Percentiles rank a stretch among this genome's conserved stretches.
These are phyloP conservation scores for Ogataea pilisensis DNA, from an alignment of 805 yeast species.

Conservation along the genomic window DNA sequence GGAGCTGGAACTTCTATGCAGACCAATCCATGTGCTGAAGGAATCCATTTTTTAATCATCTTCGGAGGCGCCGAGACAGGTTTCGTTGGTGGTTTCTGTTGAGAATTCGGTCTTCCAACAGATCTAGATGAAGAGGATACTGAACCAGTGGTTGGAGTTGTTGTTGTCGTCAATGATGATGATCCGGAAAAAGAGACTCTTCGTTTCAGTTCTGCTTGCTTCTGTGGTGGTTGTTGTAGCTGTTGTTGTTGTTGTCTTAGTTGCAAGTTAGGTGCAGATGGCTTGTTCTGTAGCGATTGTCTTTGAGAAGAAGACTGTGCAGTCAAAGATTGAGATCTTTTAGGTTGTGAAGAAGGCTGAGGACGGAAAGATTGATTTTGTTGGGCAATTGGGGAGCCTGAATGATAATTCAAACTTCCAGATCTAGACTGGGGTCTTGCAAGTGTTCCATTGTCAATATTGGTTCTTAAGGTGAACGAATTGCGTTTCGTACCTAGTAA, in stretches of 20 bases:
- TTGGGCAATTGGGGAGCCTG: slow-evolving; percentile 15
- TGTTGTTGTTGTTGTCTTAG: slow-evolving; percentile 3
- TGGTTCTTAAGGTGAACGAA: slow-evolving; percentile 17
- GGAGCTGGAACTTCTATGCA: slow-evolving; percentile 62
- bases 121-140: slow-evolving; percentile 3
- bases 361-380: slow-evolving; percentile 2
- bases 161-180: slow-evolving; percentile 2
- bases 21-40: slow-evolving; percentile 68
- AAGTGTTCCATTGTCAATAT: slow-evolving; percentile 13
- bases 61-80: slow-evolving; percentile 25
- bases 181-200: slow-evolving; percentile 20
- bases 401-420: slow-evolving; percentile 12
- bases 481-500: slow-evolving; percentile 20
- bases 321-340: slow-evolving; percentile 21
- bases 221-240: background rate
- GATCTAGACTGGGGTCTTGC: slow-evolving; percentile 16
- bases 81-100: slow-evolving; percentile 1
- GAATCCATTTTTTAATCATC: slow-evolving; percentile 65
- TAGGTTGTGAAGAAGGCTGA: slow-evolving; percentile 3
- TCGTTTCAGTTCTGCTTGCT: slow-evolving; percentile 13
- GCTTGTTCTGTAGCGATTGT: slow-evolving; percentile 4
- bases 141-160: background rate
- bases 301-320: slow-evolving; percentile 3
- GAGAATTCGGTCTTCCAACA: background rate
- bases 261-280: slow-evolving; percentile 1